These are phyloP conservation scores for Cryptococcus sp. DNA, from an alignment of 1,284 basidiomycete species.

Conservation along the genomic window DNA sequence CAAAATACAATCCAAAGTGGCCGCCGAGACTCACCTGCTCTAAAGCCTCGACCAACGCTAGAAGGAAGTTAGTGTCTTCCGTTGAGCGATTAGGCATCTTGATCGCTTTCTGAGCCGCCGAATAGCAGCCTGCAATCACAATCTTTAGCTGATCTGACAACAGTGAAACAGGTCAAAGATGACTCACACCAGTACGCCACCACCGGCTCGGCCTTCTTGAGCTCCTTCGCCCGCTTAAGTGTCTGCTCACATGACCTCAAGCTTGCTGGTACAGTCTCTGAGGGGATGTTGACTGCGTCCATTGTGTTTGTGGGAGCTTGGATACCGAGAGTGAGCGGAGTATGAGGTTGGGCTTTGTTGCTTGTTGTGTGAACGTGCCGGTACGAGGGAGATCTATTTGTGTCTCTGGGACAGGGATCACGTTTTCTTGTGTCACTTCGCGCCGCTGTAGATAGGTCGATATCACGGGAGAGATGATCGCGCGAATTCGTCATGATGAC, in stretches of 20 bases:
- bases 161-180: not conserved
- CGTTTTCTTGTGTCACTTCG: no score
- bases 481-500: no score
- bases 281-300: conserved; percentile 47
- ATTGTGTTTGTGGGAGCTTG: conserved; percentile 19
- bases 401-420: no score
- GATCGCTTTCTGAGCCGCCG: conserved; percentile 86
- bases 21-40: conserved; percentile 59
- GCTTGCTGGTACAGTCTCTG: conserved; percentile 49
- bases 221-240: conserved; percentile 86
- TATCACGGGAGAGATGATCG: no score
- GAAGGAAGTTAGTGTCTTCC: conserved; percentile 69
- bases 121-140: conserved; percentile 69
- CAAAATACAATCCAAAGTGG: not conserved
- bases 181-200: conserved; percentile 91
- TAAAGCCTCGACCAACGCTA: conserved; percentile 72
- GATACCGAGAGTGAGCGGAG: no score
- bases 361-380: no score
- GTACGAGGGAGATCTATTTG: no score
- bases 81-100: conserved; percentile 64
- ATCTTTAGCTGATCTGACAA: not conserved
- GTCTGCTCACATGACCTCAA: conserved; percentile 66
- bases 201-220: conserved; percentile 75
- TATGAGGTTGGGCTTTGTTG: no score
- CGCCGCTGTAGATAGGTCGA: no score